A percentile compares a stretch with the other conserved stretches of the same genome.
Evolutionary conservation across 2,329 filamentous ascomycete species (phyloP).

Genomic region (Geosmithia flava): DNA sequence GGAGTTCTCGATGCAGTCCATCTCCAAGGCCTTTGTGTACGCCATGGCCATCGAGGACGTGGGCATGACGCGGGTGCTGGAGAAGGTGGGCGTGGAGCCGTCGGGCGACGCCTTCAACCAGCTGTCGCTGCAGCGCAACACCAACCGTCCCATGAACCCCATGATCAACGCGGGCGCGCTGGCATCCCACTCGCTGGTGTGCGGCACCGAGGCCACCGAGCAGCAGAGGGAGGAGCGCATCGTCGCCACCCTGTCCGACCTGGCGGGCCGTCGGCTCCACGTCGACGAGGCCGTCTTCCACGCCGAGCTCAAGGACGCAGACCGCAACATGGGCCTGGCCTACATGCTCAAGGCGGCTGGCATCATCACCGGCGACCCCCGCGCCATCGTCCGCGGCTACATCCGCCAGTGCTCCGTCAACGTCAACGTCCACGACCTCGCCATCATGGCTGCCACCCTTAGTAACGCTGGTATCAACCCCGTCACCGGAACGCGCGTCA

Average conservation of each 20-base stretch:
- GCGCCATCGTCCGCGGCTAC: conserved; percentile 21
- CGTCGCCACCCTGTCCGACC: conserved; percentile 16
- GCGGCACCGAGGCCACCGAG: conserved; percentile 14
- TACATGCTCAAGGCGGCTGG: conserved; percentile 27
- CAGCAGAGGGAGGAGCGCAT: conserved; percentile 22
- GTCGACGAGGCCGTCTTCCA: conserved; percentile 25
- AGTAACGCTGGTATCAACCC: conserved; percentile 23
- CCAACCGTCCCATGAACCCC: conserved; percentile 19
- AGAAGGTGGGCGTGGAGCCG: conserved; percentile 26
- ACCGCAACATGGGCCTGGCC: conserved; percentile 21
- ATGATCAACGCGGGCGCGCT: conserved; percentile 23
- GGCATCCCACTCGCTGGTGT: conserved; percentile 18
- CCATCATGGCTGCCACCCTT: conserved; percentile 24
- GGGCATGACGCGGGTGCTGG: conserved; percentile 18
- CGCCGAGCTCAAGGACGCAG: conserved; percentile 19
- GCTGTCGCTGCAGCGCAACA: conserved; percentile 15
- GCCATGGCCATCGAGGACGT: conserved; percentile 24
- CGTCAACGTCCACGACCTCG: conserved; percentile 25
- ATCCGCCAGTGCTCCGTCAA: conserved; percentile 27
- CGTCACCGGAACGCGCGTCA: conserved; percentile 16
- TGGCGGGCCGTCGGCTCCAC: conserved; percentile 20
- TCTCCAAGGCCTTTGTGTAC: conserved; percentile 26
- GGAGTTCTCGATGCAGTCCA: conserved; percentile 28
- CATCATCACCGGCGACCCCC: conserved; percentile 18
- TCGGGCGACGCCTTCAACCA: conserved; percentile 24